Evolutionary conservation across 202 grass and related monocot genomes (phyloP).

Genomic region (Zizania palustris): DNA sequence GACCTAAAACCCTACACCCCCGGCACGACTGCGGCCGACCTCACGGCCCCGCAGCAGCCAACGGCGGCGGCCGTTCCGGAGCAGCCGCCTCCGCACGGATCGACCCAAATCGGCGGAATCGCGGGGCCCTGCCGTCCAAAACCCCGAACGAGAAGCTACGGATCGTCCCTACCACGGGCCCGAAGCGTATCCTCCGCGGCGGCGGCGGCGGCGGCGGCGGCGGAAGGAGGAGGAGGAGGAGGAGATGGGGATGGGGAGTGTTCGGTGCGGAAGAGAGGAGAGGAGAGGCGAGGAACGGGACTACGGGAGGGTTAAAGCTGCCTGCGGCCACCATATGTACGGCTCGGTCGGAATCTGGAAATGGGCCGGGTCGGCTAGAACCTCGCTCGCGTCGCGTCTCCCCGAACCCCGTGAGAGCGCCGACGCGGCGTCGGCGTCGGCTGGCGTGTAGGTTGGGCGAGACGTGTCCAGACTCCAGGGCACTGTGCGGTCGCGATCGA

Average conservation of each 20-base stretch:
- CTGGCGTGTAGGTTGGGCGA: too few relatives aligned
- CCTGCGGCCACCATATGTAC: too few relatives aligned
- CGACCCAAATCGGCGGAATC: slow-evolving; percentile 25
- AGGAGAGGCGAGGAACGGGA: neutral
- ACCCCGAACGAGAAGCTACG: slow-evolving; percentile 1
- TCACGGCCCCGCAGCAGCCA: slow-evolving; percentile 5
- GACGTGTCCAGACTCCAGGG: too few relatives aligned
- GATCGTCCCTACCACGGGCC: slow-evolving; percentile 24
- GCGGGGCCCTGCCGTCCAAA: neutral
- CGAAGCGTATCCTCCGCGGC: neutral
- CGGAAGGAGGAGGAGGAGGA: too few relatives aligned
- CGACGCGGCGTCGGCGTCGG: too few relatives aligned
- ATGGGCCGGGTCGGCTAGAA: too few relatives aligned
- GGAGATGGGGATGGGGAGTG: slow-evolving; percentile 32
- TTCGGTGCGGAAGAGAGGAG: slow-evolving; percentile 39
- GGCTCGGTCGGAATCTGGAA: too few relatives aligned
- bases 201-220: slow-evolving; percentile 22
- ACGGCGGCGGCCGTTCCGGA: slow-evolving; percentile 22
- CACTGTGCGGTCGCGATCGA: neutral
- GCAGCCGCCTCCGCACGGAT: slow-evolving; percentile 40
- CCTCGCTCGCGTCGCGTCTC: too few relatives aligned
- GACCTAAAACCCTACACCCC: slow-evolving; percentile 27
- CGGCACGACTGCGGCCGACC: neutral
- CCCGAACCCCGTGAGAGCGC: too few relatives aligned
- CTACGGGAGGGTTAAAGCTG: slow-evolving; percentile 3